Base-by-base conservation (phyloP, 2,329 filamentous ascomycete species). In the Nakataea oryzae region DNA sequence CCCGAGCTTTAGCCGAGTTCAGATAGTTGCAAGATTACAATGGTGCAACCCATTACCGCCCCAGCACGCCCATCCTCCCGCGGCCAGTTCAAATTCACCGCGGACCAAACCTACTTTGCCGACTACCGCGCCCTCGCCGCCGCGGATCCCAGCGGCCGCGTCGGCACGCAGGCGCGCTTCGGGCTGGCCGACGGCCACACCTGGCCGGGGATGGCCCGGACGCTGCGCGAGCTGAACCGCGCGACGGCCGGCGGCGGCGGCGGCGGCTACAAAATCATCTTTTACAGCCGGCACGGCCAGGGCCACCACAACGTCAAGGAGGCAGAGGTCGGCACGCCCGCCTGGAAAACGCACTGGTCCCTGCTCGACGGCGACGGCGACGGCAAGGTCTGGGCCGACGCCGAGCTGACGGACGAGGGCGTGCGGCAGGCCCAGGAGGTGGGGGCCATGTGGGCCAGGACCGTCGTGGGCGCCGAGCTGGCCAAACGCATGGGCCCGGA, bases 241-340 rank as follows among this genome's bases (percentile, higher is more conserved):
- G 54, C n/a, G 3, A 28, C 17, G 24, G 4, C 54, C 54, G 9
- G 24, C 24, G 13, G 9, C 50, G 50, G 5, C 50, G 27, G 24
- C n/a, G 27, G 24, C 14, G n/a, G 13, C 54, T 87, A 85, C 72
- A 81, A 82, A 62, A 74, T 86, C 14, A 64, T 86, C 13, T 77
- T 74, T 64, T 72, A 85, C 63, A 83, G 80, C 27, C 78, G 84
- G 17, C 84, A 86, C 67, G 84, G 84, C 17, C 74, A 83, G 66
- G 84, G 83, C 28, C 74, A 69, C 61, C 75, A 79, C 59, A 78
- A 79, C 63, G 72, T 73, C 61, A 81, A 81, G 61, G 79, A 84
- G 65, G 73, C 75, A n/a, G 80, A 78, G 66, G 85, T 84, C 63
- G 83, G 83, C 54, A 83, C 78, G 0, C 75, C 76, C 3, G 79